Evolutionary conservation across 495 filamentous ascomycete species (phyloP), one percentile per base, ranked within the genome.

Genomic region (Tuber umbilicatum): DNA sequence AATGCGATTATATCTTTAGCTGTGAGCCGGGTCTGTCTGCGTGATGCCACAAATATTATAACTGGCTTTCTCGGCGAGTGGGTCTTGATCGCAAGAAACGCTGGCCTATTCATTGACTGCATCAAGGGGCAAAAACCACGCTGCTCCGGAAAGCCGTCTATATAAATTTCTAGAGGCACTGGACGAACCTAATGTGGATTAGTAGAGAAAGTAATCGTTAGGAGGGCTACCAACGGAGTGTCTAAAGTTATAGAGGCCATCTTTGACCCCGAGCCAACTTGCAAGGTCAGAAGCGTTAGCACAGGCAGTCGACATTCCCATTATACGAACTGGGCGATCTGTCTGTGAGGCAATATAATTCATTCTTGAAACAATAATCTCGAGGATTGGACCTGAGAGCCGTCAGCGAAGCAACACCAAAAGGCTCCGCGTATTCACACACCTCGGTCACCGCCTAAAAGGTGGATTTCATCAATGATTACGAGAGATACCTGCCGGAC

Each of bases 351-450:
- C 96, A 81, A 99, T 99, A 82, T 98, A 99, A 80, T 98, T 98
- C 95, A 98, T 99, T 6, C 95, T 89, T 23, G 94, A 97, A 14
- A 99, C 95, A 81, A 99, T 99, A 78, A 99, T 99, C 85, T 99
- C 95, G 23, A 99, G 87, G 87, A 98, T 97, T 0, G 95, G 95
- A 21, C 95, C 55, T 64, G 31, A 31, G 14, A 35, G 17, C 12
- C 0, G 55, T 64, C 55, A 64, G 35, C 27, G 19, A 35, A 14
- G 27, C 12, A 35, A 64, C 55, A 35, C 0, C 14, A 64, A 64
- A 35, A 64, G 17, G 12, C 55, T 27, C 35, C 14, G 27, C 14
- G 17, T 64, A 35, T 64, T 64, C 17, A 35, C 55, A 7, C 27
- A 64, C 55, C 95, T 82, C 95, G 89, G 82, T 98, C 95, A 74